These are phyloP conservation scores for Acacia acuminata DNA, from an alignment of 306 rosid species.

Conservation along the genomic window DNA sequence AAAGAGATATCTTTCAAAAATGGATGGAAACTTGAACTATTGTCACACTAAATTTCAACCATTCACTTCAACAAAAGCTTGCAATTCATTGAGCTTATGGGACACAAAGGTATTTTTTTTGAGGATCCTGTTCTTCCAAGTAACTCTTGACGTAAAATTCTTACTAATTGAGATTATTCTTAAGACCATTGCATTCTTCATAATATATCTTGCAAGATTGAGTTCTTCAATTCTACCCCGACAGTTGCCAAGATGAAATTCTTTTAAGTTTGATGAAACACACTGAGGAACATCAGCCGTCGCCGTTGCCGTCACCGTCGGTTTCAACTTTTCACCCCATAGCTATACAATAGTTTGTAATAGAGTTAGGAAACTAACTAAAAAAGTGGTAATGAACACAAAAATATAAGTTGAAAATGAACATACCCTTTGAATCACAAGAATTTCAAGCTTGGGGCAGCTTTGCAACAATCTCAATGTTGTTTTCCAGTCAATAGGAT, in stretches of 20 bases:
- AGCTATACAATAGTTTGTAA: no score
- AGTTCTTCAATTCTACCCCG: no score
- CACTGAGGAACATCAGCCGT: neutral
- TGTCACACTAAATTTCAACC: neutral
- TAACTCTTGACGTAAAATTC: neutral
- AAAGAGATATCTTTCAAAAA: neutral
- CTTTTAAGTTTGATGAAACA: neutral
- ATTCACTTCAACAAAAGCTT: neutral
- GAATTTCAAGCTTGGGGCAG: no score
- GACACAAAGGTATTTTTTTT: neutral
- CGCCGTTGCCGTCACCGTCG: no score
- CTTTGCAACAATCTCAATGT: no score
- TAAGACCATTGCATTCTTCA: conserved; percentile 14
- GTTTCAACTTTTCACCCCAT: no score
- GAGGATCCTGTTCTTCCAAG: neutral
- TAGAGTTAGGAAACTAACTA: no score
- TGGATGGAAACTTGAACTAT: neutral
- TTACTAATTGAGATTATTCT: neutral
- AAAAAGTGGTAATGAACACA: no score
- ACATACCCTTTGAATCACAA: neutral
- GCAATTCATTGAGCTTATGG: neutral
- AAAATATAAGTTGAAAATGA: no score
- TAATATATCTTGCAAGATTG: no score
- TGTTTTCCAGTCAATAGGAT: no score
- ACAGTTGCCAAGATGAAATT: neutral